Evolutionary conservation across 371 early-diverging fungal species (phyloP), one percentile per base, ranked within the genome.

Genomic region (Funneliformis caledonium): DNA sequence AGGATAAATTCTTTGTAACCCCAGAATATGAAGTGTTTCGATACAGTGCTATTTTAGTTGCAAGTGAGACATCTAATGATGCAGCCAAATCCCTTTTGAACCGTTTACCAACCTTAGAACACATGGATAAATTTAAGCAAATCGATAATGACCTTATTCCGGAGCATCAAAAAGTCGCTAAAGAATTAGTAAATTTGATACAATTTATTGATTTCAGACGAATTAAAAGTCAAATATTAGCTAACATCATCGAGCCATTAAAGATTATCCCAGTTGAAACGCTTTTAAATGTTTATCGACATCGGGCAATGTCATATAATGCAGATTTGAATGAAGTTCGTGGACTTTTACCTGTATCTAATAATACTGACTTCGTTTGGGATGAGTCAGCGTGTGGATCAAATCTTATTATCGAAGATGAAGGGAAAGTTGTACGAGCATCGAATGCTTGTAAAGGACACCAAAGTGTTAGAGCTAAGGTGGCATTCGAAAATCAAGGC

Each of bases 241-340:
- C 26, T 26, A 26, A 26, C 26, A 26, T 26, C 26, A 26, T 26
- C 22, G 48, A 47, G 12, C 73, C 73, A 56, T 73, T 73, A 56
- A 26, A 73, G 1, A 43, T 73, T 14, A 33, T 73, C 5, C 73
- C 73, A 47, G 48, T 22, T 4, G 19, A n/a, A 37, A 73, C 9
- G 19, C 31, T 73, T 14, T 37, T 73, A 26, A 37, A 73, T 37
- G 48, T 22, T 52, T 73, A 73, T 50, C 45, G 73, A n/a, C 47
- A 14, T 14, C 47, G 22, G 10, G 26, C 73, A 12, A 73, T 8
- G 47, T n/a, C 19, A 26, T 16, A 73, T 48, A 48, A 26, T 26
- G 26, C 26, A 26, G 26, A 26, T 26, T 26, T 26, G 26, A 26
- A 26, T 26, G 26, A 26, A 26, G 26, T 26, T 26, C 26, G 26